Base-by-base conservation (phyloP, 805 yeast genomes). In the Saitoella complicata region DNA sequence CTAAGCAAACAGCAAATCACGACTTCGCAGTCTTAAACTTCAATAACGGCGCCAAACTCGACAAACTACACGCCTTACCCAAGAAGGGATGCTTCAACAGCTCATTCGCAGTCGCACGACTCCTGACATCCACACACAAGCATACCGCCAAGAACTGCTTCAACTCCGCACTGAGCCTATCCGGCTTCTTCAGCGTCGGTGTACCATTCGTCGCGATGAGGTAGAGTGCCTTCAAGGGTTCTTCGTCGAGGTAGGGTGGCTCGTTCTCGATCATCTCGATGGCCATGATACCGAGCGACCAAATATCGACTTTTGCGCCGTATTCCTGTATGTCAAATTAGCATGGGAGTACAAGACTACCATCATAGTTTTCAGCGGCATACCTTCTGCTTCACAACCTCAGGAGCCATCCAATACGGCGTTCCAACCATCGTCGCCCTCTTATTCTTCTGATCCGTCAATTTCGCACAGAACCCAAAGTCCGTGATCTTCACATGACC, bases 401-500 rank as follows among this genome's bases (percentile, higher is more conserved):
- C 91, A 1, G 91, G 91, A 0, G 91, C 91, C 91, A 80, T 80
- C 91, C 91, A 80, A 61, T 80, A 80, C 7, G 91, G 88, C 1
- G 91, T 80, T 5, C 91, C 91, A 4, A 80, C 91, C 88, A 80
- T 80, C 3, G 91, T 80, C 32, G 85, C 82, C 48, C 91, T 70
- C 63, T 80, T 80, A 48, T 73, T 70, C 43, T 80, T 69, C 55
- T 75, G 75, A 53, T 78, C 86, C 13, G 81, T 81, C 50, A 80
- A 71, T 57, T 80, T 80, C 11, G 91, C 91, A 62, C 84, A 83
- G 54, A 81, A 82, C 0, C 79, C 88, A 62, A 91, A 91, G 67
- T 91, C 99, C 1, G 98, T 93, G 46, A 91, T 76, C 63, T 91
- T 93, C 45, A 91, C 93, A 46, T 80, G 77, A 8, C 95, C 95